These are phyloP conservation scores for Yarrowia osloensis DNA, from an alignment of 805 yeast species.

Conservation along the genomic window DNA sequence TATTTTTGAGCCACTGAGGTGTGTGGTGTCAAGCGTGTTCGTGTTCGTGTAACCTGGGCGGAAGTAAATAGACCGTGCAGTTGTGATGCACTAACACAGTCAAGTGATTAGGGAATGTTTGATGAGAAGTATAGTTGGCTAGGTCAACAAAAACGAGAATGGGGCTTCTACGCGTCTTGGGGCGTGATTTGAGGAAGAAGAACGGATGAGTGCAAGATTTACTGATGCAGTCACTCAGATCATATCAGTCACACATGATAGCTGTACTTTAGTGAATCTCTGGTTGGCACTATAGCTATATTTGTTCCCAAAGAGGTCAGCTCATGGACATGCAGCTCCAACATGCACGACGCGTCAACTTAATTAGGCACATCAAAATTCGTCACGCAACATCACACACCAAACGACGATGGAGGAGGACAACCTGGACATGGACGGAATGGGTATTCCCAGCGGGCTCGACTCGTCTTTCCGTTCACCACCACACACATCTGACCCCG, in stretches of 20 bases:
- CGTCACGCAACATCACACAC: not conserved
- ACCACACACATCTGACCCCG: not conserved
- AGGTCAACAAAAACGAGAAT: no score
- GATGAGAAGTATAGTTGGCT: no score
- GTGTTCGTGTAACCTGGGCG: not conserved
- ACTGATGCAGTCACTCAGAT: no score
- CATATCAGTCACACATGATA: no score
- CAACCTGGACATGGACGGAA: not conserved
- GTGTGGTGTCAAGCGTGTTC: not conserved
- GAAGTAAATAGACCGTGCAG: not conserved
- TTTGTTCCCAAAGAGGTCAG: no score
- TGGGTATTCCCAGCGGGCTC: constrained; percentile 12
- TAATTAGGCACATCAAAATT: not conserved
- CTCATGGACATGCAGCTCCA: no score
- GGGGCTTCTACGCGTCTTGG: no score
- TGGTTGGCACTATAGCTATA: no score
- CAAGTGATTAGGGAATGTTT: not conserved
- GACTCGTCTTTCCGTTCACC: constrained; percentile 1
- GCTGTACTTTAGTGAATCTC: no score
- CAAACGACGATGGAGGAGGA: not conserved
- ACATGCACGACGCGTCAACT: constrained; percentile 14
- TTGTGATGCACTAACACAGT: not conserved
- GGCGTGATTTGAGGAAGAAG: no score
- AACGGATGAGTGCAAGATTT: no score
- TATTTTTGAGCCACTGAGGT: not conserved